phyloP scores from a whole-genome alignment of 2,329 filamentous ascomycete genomes.

The Colletotrichum limetticola region DNA sequence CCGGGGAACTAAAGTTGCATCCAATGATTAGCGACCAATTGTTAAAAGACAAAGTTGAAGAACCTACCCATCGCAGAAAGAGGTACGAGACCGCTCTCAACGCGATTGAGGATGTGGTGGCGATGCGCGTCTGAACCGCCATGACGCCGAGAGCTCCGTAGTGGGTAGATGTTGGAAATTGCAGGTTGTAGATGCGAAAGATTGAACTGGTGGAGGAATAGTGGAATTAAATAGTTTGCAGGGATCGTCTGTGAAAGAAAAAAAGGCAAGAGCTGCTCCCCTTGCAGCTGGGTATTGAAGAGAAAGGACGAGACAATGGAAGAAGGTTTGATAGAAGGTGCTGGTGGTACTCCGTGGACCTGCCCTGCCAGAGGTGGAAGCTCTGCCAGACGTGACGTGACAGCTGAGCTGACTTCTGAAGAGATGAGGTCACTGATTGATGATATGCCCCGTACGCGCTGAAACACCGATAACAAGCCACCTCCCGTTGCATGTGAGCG shows the following conservation, averaged over 20 bases:
- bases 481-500: conserved; percentile 4
- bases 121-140: conserved; percentile 45
- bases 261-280: conserved; percentile 28
- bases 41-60: conserved; percentile 1
- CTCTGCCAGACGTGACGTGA: conserved; percentile 24
- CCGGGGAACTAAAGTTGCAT: conserved; percentile 40
- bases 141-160: conserved; percentile 37
- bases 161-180: not conserved
- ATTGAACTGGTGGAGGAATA: not conserved
- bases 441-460: conserved; percentile 22
- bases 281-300: not conserved
- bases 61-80: conserved; percentile 70
- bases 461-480: conserved; percentile 33
- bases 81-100: conserved; percentile 63
- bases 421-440: conserved; percentile 34
- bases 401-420: conserved; percentile 7
- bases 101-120: conserved; percentile 58
- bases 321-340: conserved; percentile 14
- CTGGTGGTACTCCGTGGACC: conserved; percentile 1
- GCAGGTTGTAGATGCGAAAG: not conserved
- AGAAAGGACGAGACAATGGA: not conserved
- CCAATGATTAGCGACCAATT: not conserved
- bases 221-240: not conserved
- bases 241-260: not conserved
- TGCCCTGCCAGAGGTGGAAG: conserved; percentile 26